phyloP scores from a whole-genome alignment of 139 green algal genomes.

The Auxenochlorella pyrenoidosa region DNA sequence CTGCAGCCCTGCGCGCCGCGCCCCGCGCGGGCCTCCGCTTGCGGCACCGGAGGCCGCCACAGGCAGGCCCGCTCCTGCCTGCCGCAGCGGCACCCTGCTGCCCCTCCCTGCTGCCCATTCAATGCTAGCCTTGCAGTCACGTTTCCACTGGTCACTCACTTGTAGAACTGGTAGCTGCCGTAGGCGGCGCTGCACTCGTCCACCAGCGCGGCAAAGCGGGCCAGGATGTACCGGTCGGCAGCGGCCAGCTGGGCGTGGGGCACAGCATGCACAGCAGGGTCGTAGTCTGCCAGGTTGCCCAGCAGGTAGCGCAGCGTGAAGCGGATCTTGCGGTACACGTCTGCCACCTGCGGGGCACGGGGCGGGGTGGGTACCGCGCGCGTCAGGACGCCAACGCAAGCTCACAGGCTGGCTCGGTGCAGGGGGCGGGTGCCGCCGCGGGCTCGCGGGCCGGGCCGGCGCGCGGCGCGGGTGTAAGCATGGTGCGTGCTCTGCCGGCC shows the following conservation, averaged over 20 bases:
- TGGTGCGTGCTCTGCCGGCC: too few relatives aligned
- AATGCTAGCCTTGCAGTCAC: too few relatives aligned
- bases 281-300: constrained; percentile 92
- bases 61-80: not conserved
- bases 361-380: too few relatives aligned
- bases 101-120: too few relatives aligned
- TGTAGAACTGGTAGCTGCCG: constrained; percentile 81
- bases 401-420: too few relatives aligned
- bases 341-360: constrained; percentile 77
- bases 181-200: constrained; percentile 80
- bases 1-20: too few relatives aligned
- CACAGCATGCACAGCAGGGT: constrained; percentile 65
- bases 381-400: too few relatives aligned
- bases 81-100: not conserved
- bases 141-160: too few relatives aligned
- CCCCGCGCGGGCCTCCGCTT: not conserved
- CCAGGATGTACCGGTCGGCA: constrained; percentile 79
- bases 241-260: constrained; percentile 67
- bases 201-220: constrained; percentile 52
- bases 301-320: constrained; percentile 96
- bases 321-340: constrained; percentile 94
- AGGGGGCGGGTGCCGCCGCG: not conserved
- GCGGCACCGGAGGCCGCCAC: not conserved
- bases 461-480: too few relatives aligned
- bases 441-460: too few relatives aligned